A percentile compares a stretch with the other conserved stretches of the same genome.
phyloP scores from a whole-genome alignment of 306 rosid species.

The Trifolium repens region DNA sequence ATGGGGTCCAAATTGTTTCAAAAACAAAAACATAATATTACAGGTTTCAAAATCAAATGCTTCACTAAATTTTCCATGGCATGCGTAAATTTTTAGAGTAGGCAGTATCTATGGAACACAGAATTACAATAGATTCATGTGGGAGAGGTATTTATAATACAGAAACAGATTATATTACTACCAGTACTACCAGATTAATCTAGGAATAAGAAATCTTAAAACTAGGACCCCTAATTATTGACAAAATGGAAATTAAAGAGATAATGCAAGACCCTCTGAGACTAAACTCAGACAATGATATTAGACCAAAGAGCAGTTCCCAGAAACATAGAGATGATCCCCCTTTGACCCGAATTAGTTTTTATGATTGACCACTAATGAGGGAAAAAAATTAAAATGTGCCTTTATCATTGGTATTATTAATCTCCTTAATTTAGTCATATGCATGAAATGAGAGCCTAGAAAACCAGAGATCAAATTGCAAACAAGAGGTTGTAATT shows the following conservation, averaged over 20 bases:
- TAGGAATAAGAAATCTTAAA: not conserved
- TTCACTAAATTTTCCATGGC: not conserved
- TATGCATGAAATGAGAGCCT: not conserved
- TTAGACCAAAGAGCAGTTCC: not conserved
- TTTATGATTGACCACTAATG: not conserved
- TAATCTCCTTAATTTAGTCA: not conserved
- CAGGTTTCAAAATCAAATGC: not conserved
- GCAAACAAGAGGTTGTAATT: not conserved
- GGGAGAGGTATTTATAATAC: not conserved
- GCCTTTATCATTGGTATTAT: too few relatives aligned
- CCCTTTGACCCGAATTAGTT: not conserved
- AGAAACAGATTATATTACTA: not conserved
- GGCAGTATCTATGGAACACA: not conserved
- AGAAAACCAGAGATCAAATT: conserved; percentile 6
- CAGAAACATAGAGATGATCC: not conserved
- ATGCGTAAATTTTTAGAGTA: not conserved
- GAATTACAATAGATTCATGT: not conserved
- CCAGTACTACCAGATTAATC: not conserved
- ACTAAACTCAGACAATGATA: not conserved
- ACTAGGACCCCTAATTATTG: not conserved
- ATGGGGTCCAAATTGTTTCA: conserved; percentile 11
- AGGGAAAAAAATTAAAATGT: not conserved
- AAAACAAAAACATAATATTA: conserved; percentile 1
- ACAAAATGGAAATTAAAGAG: not conserved
- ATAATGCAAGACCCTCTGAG: not conserved